phyloP scores from a whole-genome alignment of 2,329 filamentous ascomycete genomes.

The Plectosphaerella cucumerina region DNA sequence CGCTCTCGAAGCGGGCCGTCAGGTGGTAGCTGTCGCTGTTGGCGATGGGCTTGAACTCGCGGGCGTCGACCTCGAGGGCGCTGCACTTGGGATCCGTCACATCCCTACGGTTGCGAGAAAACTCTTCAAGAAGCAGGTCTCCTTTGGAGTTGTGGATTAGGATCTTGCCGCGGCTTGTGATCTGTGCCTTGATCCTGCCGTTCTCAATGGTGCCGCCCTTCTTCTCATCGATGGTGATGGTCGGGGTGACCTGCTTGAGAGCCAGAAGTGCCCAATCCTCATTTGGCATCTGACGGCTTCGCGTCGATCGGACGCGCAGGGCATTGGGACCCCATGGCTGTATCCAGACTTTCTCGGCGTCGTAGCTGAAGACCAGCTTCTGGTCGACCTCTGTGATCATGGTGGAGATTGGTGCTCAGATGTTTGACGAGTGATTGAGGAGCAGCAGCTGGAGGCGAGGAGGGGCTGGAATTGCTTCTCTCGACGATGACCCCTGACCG shows the following conservation, averaged over 20 bases:
- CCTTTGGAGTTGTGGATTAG: conserved; percentile 20
- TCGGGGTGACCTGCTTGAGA: conserved; percentile 4
- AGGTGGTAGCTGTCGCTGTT: conserved; percentile 46
- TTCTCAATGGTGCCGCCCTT: conserved; percentile 20
- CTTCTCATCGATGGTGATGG: conserved; percentile 15
- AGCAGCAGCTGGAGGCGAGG: not conserved
- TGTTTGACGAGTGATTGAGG: not conserved
- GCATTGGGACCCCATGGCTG: conserved; percentile 44
- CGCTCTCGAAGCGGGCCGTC: conserved; percentile 51
- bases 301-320: conserved; percentile 42
- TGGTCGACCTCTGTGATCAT: conserved; percentile 1
- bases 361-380: conserved; percentile 21
- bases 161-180: conserved; percentile 23
- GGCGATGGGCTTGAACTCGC: conserved; percentile 48
- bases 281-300: conserved; percentile 25
- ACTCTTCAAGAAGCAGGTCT: conserved; percentile 25
- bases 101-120: conserved; percentile 19
- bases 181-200: conserved; percentile 23
- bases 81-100: conserved; percentile 50
- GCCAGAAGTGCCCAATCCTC: conserved; percentile 32
- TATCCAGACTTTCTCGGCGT: conserved; percentile 43
- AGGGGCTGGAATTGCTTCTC: not conserved
- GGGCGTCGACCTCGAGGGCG: conserved; percentile 48
- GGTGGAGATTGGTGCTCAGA: not conserved
- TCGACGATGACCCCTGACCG: not conserved